A percentile compares a stretch with the other conserved stretches of the same genome.
Conservation (phyloP, 192 early-diverging fungal species). For the Chytriomyces hyalinus region DNA sequence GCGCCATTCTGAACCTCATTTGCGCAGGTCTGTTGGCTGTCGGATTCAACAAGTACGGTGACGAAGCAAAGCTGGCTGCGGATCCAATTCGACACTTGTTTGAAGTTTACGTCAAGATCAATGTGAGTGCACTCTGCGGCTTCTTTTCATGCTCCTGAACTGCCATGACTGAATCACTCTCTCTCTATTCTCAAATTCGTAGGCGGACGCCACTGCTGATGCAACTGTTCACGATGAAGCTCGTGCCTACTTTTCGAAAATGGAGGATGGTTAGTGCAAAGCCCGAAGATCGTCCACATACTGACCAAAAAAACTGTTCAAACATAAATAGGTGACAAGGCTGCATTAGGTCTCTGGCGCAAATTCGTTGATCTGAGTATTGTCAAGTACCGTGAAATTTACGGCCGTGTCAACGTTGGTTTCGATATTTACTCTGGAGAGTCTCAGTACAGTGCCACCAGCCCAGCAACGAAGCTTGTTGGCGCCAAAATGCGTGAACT, state of each 20-base stretch:
- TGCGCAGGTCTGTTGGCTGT: constrained; percentile 81
- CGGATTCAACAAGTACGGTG: constrained; percentile 82
- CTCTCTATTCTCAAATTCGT: not conserved
- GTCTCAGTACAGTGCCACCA: constrained; percentile 74
- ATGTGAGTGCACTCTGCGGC: constrained; percentile 47
- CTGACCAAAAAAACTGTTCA: constrained; percentile 18
- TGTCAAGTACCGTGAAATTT: constrained; percentile 89
- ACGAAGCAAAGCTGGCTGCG: constrained; percentile 73
- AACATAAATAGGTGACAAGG: constrained; percentile 63
- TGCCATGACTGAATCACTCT: not conserved
- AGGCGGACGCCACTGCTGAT: constrained; percentile 70
- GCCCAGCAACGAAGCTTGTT: constrained; percentile 66
- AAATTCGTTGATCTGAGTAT: constrained; percentile 89
- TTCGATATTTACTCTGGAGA: constrained; percentile 97
- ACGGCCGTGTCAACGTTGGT: constrained; percentile 86
- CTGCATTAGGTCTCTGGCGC: constrained; percentile 81
- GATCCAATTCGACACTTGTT: constrained; percentile 93
- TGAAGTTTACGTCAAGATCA: constrained; percentile 91
- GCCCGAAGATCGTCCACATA: not conserved
- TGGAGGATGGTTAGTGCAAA: constrained; percentile 75
- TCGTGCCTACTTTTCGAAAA: constrained; percentile 88
- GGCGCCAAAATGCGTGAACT: constrained; percentile 72
- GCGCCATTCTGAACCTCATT: not conserved
- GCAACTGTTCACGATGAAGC: constrained; percentile 78
- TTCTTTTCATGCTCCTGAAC: constrained; percentile 5